A percentile compares a stretch with the other conserved stretches of the same genome.
Conservation (phyloP, 1,284 basidiomycete genomes). For the Tranzscheliella williamsii region DNA sequence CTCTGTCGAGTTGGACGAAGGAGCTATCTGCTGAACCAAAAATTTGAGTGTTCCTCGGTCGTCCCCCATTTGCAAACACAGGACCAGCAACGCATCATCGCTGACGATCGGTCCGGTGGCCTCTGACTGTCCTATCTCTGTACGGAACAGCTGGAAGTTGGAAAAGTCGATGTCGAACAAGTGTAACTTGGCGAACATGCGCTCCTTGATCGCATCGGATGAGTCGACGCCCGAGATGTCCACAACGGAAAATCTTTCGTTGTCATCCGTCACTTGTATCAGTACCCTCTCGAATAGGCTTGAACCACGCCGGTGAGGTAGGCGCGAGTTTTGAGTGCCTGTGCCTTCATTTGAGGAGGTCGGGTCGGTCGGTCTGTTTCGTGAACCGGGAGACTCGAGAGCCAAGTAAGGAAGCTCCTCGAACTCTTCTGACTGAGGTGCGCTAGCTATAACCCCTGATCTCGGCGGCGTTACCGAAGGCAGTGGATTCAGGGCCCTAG, state of each 20-base stretch:
- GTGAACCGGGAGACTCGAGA: too few species aligned
- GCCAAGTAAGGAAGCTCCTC: constrained; percentile 31
- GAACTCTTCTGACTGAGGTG: constrained; percentile 10
- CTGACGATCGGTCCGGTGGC: constrained; percentile 46
- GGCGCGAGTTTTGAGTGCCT: too few species aligned
- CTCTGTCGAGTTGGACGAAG: constrained; percentile 20
- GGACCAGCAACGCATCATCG: constrained; percentile 55
- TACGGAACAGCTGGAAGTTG: constrained; percentile 49
- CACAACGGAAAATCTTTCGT: constrained; percentile 59
- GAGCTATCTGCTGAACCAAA: constrained; percentile 44
- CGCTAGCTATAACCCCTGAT: neutral
- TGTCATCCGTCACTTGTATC: constrained; percentile 60
- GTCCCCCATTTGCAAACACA: constrained; percentile 58
- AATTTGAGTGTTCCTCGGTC: constrained; percentile 59
- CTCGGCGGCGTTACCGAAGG: too few species aligned
- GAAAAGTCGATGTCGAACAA: constrained; percentile 47
- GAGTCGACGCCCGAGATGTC: constrained; percentile 55
- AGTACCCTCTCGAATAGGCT: constrained; percentile 43
- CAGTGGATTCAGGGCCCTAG: too few species aligned
- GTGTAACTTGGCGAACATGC: constrained; percentile 54
- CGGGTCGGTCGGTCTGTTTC: too few species aligned
- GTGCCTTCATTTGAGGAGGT: too few species aligned
- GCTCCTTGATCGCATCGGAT: constrained; percentile 55
- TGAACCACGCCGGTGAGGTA: constrained; percentile 11
- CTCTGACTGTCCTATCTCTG: constrained; percentile 56